These are phyloP conservation scores for Musa beccarii DNA, from an alignment of 176 grass and related monocot genomes.

Conservation along the genomic window DNA sequence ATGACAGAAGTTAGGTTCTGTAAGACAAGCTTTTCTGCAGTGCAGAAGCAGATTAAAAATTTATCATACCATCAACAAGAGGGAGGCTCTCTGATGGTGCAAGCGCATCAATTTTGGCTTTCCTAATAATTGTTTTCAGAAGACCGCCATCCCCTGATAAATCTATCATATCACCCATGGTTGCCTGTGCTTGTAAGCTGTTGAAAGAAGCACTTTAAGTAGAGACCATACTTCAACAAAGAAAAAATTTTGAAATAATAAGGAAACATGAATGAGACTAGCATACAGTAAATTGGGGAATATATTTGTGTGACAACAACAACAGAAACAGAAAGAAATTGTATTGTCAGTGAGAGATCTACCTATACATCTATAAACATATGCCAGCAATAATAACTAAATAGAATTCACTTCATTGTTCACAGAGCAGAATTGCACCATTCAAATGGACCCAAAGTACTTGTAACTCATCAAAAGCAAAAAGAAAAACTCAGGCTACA, in stretches of 20 bases:
- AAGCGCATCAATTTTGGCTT: constrained; percentile 66
- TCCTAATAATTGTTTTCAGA: constrained; percentile 62
- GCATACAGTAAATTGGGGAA: background rate
- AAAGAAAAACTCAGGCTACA: too few relatives aligned
- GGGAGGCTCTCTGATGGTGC: constrained; percentile 69
- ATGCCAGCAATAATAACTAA: too few relatives aligned
- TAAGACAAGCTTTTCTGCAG: background rate
- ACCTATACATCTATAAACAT: too few relatives aligned
- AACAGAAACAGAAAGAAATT: too few relatives aligned
- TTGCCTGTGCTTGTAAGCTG: constrained; percentile 13
- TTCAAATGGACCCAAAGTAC: too few relatives aligned
- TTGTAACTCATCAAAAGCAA: too few relatives aligned
- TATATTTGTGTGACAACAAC: too few relatives aligned
- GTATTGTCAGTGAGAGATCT: too few relatives aligned
- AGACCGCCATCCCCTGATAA: constrained; percentile 81
- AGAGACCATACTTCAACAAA: background rate
- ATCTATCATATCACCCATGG: constrained; percentile 70
- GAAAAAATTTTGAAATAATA: background rate
- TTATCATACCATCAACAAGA: constrained; percentile 66
- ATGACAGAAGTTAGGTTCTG: background rate
- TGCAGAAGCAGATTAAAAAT: constrained; percentile 7
- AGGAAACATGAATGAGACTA: background rate
- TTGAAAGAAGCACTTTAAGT: background rate
- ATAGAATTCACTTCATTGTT: too few relatives aligned
- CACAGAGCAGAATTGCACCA: too few relatives aligned